These are phyloP conservation scores for Colletotrichum sidae DNA, from an alignment of 2,329 filamentous ascomycete species.

Conservation along the genomic window DNA sequence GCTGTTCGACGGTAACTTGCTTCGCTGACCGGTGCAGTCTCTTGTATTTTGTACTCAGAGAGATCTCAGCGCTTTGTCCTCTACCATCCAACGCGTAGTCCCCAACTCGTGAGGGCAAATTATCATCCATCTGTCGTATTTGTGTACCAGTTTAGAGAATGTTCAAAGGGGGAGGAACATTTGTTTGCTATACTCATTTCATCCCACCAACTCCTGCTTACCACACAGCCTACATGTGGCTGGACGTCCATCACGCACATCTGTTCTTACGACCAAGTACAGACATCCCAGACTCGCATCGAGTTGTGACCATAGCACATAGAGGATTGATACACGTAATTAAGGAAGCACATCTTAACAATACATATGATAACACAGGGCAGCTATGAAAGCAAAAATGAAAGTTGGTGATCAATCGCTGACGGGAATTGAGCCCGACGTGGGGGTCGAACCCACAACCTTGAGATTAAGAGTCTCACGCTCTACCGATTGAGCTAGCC, in stretches of 20 bases:
- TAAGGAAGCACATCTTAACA: not conserved
- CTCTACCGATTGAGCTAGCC: conserved; percentile 79
- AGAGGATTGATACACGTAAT: not conserved
- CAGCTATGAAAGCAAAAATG: not conserved
- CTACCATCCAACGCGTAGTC: no score
- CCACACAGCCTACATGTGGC: conserved; percentile 58
- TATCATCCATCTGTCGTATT: no score
- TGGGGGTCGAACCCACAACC: conserved; percentile 64
- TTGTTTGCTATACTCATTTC: conserved; percentile 14
- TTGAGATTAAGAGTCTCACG: conserved; percentile 78
- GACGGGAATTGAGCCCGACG: conserved; percentile 38
- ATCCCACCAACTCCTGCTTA: conserved; percentile 45
- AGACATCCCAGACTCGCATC: no score
- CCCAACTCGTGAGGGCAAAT: no score
- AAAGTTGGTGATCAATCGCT: conserved; percentile 15
- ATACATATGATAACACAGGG: not conserved
- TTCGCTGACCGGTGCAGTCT: no score
- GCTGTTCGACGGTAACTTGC: no score
- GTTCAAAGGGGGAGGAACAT: not conserved
- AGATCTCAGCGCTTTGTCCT: no score
- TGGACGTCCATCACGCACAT: conserved; percentile 52
- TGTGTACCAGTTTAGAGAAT: no score
- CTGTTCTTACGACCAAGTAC: not conserved
- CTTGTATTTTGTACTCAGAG: no score
- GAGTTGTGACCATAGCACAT: not conserved